Evolutionary conservation across 129 eudicot genomes (phyloP).

Genomic region (Saposhnikovia divaricata): DNA sequence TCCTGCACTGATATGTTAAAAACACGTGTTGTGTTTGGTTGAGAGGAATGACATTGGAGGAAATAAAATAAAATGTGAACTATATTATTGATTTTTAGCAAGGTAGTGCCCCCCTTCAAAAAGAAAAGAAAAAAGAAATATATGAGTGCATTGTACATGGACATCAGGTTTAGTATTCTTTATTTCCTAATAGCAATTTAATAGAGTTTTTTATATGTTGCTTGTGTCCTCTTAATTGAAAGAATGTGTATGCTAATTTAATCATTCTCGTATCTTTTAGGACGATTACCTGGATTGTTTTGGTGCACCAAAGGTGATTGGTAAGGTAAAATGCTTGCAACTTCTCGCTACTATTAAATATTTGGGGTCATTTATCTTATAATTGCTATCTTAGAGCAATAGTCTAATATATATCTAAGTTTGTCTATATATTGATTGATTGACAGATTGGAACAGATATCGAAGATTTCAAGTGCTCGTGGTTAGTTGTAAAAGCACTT

Average conservation of each 20-base stretch:
- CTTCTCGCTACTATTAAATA: background rate
- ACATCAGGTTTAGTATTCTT: background rate
- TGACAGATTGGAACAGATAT: conserved; percentile 79
- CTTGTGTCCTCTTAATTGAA: background rate
- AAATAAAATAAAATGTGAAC: no score
- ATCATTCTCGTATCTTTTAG: conserved; percentile 26
- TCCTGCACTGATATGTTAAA: no score
- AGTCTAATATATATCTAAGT: conserved; percentile 1
- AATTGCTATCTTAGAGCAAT: background rate
- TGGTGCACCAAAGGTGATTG: conserved; percentile 79
- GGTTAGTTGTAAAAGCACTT: conserved; percentile 82
- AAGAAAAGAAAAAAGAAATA: no score
- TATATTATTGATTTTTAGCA: no score
- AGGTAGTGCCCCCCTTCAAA: no score
- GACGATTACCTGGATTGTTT: conserved; percentile 84
- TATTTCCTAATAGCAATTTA: background rate
- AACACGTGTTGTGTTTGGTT: no score
- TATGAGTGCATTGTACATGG: background rate
- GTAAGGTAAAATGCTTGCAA: conserved; percentile 44
- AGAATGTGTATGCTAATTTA: conserved; percentile 8
- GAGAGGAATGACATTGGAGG: no score
- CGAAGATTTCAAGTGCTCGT: conserved; percentile 89
- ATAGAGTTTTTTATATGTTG: background rate
- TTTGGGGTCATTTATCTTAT: conserved; percentile 1
- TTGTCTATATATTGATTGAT: conserved; percentile 10